phyloP scores from a whole-genome alignment of 202 grass and related monocot species.

The Dendrocalamus latiflorus region DNA sequence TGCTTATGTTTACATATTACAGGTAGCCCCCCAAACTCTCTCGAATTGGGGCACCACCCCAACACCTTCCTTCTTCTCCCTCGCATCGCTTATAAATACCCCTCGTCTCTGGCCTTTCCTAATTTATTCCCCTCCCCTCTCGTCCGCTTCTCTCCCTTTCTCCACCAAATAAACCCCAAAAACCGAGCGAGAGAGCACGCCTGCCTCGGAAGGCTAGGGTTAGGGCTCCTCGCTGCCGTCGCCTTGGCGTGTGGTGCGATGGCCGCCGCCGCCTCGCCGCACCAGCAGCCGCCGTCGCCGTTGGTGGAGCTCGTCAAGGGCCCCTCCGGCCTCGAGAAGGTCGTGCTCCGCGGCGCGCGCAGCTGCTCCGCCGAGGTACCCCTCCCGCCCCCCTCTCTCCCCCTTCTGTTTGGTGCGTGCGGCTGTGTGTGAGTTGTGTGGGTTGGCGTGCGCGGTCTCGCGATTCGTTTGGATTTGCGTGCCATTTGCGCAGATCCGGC shows the following conservation, averaged over 20 bases:
- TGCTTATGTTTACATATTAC: too few species aligned
- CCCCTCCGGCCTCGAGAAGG: constrained; percentile 72
- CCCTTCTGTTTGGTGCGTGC: not conserved
- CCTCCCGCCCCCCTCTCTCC: too few species aligned
- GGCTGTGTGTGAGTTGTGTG: not conserved
- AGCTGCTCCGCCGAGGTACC: constrained; percentile 73
- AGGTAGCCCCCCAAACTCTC: too few species aligned
- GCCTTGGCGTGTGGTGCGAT: constrained; percentile 26
- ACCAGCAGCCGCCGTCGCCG: not conserved
- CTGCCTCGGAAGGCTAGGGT: constrained; percentile 18
- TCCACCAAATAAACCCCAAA: constrained; percentile 7
- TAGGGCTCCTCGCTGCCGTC: not conserved
- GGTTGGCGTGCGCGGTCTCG: not conserved
- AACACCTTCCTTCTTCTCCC: too few species aligned
- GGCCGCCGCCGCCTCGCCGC: constrained; percentile 30
- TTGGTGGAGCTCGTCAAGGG: constrained; percentile 46
- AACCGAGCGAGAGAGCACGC: not conserved
- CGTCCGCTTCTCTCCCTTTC: constrained; percentile 6
- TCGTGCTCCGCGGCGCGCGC: constrained; percentile 55
- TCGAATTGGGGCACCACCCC: too few species aligned
- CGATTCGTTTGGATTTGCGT: constrained; percentile 34
- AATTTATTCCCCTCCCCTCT: constrained; percentile 17
- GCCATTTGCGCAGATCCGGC: constrained; percentile 30
- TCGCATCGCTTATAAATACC: too few species aligned
- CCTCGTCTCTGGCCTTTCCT: not conserved